Evolutionary conservation across 139 green algal genomes (phyloP), one percentile per base, ranked within the genome.

Genomic region (Haematococcus lacustris): DNA sequence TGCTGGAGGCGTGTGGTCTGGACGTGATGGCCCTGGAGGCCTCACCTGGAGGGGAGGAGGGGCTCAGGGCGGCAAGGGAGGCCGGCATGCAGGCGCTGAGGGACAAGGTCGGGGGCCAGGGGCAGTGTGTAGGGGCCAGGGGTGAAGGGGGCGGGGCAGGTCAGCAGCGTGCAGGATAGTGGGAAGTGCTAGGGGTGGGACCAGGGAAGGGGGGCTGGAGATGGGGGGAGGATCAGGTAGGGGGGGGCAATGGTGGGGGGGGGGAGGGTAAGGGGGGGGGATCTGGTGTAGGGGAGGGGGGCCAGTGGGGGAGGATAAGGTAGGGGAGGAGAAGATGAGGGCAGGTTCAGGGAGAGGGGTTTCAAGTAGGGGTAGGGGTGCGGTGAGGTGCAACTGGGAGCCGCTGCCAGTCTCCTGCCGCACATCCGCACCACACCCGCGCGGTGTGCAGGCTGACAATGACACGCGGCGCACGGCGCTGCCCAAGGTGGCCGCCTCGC

Each of bases 1-100:
- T 99, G 51, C 30, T 38, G 35, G 51, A 67, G 35, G 37, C 51
- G 3, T 47, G 13, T 33, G 63, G 63, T 3, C 37, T 69, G 37
- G 63, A 69, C 37, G 2, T 35, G 13, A 69, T 69, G 63, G 63
- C 63, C 7, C 30, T 69, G 34, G 38, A 69, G 63, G 37, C n/a
- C 21, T 33, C 63, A 3, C 40, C 51, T 63, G 73, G 63, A n/a
- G 38, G 41, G 38, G 40, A 64, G 1, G 35, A 76, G 1, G 80
- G 81, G 35, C 47, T 91, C 38, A 78, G 85, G 63, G 76, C 64
- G 0, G 79, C 80, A 2, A 77, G 81, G 34, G 70, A 75, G 25
- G 84, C 80, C 4, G 86, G 75, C 17, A 39, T 74, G n/a, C 39
- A 51, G 26, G 78, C 75, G 28, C 78, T 91, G 61, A 47, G 51